Percentiles rank a stretch among this genome's conserved stretches.
Evolutionary conservation across 495 filamentous ascomycete species (phyloP).

Genomic region (Mycothermus thermophilus): DNA sequence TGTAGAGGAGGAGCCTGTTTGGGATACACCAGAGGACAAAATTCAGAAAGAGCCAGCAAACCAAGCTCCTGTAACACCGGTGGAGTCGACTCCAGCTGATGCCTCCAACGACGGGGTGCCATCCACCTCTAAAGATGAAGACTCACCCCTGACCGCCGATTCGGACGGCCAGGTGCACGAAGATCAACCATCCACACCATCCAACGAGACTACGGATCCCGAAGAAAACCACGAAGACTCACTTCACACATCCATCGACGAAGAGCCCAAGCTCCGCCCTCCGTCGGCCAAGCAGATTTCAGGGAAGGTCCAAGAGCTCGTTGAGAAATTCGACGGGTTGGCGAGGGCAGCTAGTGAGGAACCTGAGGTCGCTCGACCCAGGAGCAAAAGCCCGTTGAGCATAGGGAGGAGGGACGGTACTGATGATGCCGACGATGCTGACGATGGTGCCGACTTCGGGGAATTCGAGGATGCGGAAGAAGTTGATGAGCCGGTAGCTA

Average conservation of each 20-base stretch:
- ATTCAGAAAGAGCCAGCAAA: not conserved
- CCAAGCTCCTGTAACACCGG: not conserved
- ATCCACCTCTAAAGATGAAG: no score
- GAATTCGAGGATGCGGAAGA: conserved; percentile 39
- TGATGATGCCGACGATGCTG: conserved; percentile 18
- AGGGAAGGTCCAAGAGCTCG: conserved; percentile 34
- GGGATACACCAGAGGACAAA: not conserved
- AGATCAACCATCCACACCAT: conserved; percentile 26
- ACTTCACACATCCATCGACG: conserved; percentile 37
- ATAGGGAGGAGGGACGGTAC: conserved; percentile 5
- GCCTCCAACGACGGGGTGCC: no score
- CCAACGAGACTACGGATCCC: conserved; percentile 27
- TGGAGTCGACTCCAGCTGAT: no score
- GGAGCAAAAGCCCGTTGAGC: conserved; percentile 8
- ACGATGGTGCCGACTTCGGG: conserved; percentile 32
- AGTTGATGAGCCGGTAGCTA: conserved; percentile 6
- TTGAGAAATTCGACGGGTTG: conserved; percentile 33
- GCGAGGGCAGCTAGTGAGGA: conserved; percentile 25
- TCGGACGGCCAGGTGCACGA: no score
- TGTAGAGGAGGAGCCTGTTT: not conserved
- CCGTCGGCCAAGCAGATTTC: conserved; percentile 18
- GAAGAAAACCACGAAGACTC: conserved; percentile 31
- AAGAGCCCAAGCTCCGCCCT: conserved; percentile 26
- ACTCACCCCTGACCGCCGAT: no score
- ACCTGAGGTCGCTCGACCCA: conserved; percentile 4